A percentile compares a stretch with the other conserved stretches of the same genome.
phyloP scores from a whole-genome alignment of 2,329 filamentous ascomycete genomes.

The Cytospora leucostoma region DNA sequence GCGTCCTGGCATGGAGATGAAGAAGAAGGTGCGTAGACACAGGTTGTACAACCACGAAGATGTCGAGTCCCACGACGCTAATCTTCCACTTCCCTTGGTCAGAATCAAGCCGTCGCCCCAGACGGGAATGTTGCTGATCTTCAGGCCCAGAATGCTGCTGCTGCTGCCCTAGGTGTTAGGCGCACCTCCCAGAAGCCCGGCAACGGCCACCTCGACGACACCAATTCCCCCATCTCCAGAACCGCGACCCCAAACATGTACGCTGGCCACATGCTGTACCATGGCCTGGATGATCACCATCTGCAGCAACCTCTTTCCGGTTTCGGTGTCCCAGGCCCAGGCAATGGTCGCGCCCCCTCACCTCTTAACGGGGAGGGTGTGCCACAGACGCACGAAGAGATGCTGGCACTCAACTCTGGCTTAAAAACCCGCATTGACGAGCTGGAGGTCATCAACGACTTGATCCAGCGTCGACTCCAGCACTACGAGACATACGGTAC shows the following conservation, averaged over 20 bases:
- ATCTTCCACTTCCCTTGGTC: constrained; percentile 21
- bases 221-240: constrained; percentile 77
- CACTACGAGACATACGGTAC: constrained; percentile 68
- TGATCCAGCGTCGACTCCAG: constrained; percentile 73
- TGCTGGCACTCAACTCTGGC: constrained; percentile 77
- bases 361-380: constrained; percentile 63
- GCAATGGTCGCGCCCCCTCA: constrained; percentile 51
- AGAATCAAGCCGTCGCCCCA: constrained; percentile 43
- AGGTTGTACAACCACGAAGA: constrained; percentile 18
- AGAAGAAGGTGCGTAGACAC: constrained; percentile 69
- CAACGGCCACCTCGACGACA: constrained; percentile 73
- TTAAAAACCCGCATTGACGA: constrained; percentile 96
- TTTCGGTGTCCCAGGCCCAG: constrained; percentile 55
- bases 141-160: constrained; percentile 48
- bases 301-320: constrained; percentile 59
- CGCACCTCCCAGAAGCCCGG: constrained; percentile 70
- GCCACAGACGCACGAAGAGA: constrained; percentile 76
- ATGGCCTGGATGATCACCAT: constrained; percentile 71
- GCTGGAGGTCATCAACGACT: constrained; percentile 89
- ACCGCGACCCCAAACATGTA: constrained; percentile 77
- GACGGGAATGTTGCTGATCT: constrained; percentile 63
- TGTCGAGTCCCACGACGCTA: constrained; percentile 22
- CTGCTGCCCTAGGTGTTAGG: constrained; percentile 55
- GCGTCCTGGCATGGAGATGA: constrained; percentile 74
- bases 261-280: constrained; percentile 76